Evolutionary conservation across 306 rosid species (phyloP).

Genomic region (Clitoria ternatea): DNA sequence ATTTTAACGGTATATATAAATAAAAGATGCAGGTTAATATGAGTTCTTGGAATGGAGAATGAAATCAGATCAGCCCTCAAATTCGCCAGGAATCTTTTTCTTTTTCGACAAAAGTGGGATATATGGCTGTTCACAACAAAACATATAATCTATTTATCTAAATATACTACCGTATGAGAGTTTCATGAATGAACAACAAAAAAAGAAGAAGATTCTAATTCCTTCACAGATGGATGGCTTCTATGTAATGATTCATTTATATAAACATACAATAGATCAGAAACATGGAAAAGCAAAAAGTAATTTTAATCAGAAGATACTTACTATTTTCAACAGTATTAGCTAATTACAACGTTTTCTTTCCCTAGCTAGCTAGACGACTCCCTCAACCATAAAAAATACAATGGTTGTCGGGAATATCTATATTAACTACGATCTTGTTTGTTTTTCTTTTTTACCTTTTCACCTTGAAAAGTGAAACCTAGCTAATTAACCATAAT

Average conservation of each 20-base stretch:
- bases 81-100: not conserved
- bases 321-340: constrained; percentile 43
- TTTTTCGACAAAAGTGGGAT: not conserved
- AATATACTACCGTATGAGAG: not conserved
- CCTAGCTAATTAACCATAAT: constrained; percentile 3
- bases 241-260: constrained; percentile 53
- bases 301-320: constrained; percentile 35
- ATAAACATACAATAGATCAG: constrained; percentile 33
- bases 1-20: no score
- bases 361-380: constrained; percentile 16
- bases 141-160: not conserved
- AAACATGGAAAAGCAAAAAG: constrained; percentile 13
- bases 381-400: constrained; percentile 59
- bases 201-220: constrained; percentile 25
- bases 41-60: not conserved
- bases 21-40: not conserved
- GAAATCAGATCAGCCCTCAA: not conserved
- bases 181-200: not conserved
- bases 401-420: constrained; percentile 40
- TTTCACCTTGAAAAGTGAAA: not conserved
- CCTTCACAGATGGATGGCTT: constrained; percentile 32
- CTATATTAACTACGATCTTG: not conserved
- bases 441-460: not conserved
- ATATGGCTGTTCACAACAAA: not conserved
- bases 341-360: constrained; percentile 48